Percentiles rank a stretch among this genome's conserved stretches.
phyloP scores from a whole-genome alignment of 2,329 filamentous ascomycete species.

The Zasmidium citrigriseum region DNA sequence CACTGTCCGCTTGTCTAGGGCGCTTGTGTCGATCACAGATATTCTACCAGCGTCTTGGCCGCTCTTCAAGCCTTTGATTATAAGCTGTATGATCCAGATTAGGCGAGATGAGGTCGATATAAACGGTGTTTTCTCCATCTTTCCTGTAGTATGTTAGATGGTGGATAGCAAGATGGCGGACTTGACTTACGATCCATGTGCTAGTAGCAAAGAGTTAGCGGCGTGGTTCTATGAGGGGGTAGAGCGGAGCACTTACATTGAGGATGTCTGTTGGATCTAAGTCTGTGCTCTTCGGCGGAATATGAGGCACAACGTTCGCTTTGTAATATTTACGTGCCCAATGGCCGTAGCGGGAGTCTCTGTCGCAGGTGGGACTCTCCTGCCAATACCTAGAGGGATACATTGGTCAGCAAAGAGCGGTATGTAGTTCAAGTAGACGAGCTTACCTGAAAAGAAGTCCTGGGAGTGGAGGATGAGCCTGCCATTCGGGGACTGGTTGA shows the following conservation, averaged over 20 bases:
- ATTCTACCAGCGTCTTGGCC: not conserved
- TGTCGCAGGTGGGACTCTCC: conserved; percentile 4
- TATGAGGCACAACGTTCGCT: conserved; percentile 3
- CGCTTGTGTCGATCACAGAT: conserved; percentile 7
- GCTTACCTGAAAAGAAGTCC: conserved; percentile 10
- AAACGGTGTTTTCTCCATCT: conserved; percentile 5
- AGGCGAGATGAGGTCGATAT: conserved; percentile 7
- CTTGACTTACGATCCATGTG: not conserved
- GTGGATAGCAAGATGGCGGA: too few species aligned
- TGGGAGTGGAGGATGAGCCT: conserved; percentile 10
- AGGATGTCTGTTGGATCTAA: not conserved
- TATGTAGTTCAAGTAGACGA: too few species aligned
- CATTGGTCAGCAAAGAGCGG: too few species aligned
- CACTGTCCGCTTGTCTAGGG: conserved; percentile 4
- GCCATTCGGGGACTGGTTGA: too few species aligned
- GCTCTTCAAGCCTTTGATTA: conserved; percentile 2
- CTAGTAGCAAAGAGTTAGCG: not conserved
- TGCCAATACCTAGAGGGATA: conserved; percentile 15
- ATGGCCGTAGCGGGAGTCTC: conserved; percentile 8
- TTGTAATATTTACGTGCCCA: conserved; percentile 9
- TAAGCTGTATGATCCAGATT: conserved; percentile 8
- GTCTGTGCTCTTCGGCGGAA: not conserved
- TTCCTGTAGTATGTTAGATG: conserved; percentile 1
- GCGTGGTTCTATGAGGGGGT: not conserved
- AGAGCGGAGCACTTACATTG: not conserved